Evolutionary conservation across 805 yeast genomes (phyloP), one percentile per base, ranked within the genome.

Genomic region (Clavispora phyllophila): DNA sequence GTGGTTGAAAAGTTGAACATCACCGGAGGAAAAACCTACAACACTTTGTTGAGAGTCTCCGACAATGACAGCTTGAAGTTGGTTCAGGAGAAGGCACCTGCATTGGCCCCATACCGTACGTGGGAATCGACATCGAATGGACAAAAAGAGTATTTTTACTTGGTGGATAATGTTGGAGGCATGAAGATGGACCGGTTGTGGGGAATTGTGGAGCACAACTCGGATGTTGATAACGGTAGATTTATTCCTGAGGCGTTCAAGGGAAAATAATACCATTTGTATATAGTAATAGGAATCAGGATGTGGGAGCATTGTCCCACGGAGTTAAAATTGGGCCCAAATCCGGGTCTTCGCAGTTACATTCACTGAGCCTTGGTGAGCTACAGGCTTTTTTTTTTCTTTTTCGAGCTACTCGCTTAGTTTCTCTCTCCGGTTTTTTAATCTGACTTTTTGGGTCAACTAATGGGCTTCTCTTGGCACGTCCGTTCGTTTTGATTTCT

Each of bases 121-220:
- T 67, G 80, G 70, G 57, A 65, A 26, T 73, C 72, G 34, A 51
- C 52, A 12, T 63, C 61, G 23, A 49, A 68, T 5, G 65, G 66
- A 1, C 49, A 53, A 4, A 58, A 61, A 9, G 65, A 75, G 37
- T 59, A 63, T 14, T 79, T 68, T 57, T 84, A 79, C 54, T 75
- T 87, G 2, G 76, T 73, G 13, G 95, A 87, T 54, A 83, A 86
- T 49, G 68, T 84, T 35, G 93, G 95, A 2, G 95, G 95, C 2
- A 65, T 84, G 57, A 78, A 79, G 49, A 87, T 87, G 95, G 93
- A 87, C 54, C 66, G 96, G 42, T 63, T 87, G 5, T 83, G 95
- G 91, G 88, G 90, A 0, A 76, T 85, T n/a, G 78, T 84, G 1
- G 95, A 87, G 57, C 65, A 66, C 38, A 79, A 82, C 46, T 68